Evolutionary conservation across 2,329 filamentous ascomycete species (phyloP).

Genomic region (Sarocladium strictum): DNA sequence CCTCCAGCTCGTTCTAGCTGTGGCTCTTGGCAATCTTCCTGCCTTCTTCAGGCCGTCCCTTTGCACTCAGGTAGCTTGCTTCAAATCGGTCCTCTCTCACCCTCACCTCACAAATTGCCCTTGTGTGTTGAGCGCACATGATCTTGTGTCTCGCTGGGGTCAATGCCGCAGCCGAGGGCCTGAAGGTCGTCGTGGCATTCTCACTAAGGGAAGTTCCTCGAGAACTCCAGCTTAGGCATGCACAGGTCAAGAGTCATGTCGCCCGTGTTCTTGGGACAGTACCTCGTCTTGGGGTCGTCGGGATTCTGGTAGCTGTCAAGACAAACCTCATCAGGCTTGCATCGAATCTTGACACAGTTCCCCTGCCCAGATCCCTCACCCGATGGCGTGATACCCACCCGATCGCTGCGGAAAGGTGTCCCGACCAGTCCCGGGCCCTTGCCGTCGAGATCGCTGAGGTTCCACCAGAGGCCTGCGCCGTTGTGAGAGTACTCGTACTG

Average conservation of each 20-base stretch:
- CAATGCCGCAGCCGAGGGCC: no score
- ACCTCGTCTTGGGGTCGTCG: constrained; percentile 10
- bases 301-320: constrained; percentile 12
- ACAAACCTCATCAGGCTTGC: constrained; percentile 3
- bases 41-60: no score
- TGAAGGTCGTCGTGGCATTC: not conserved
- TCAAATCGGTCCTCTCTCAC: no score
- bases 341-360: constrained; percentile 7
- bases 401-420: constrained; percentile 9
- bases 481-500: constrained; percentile 11
- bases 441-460: constrained; percentile 12
- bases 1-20: no score
- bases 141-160: no score
- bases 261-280: constrained; percentile 10
- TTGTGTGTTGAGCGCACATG: no score
- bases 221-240: constrained; percentile 1
- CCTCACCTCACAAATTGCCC: no score
- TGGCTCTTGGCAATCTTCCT: no score
- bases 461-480: constrained; percentile 9
- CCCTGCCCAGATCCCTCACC: constrained; percentile 8
- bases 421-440: constrained; percentile 11
- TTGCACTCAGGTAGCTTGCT: no score
- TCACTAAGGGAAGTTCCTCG: not conserved
- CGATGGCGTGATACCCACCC: constrained; percentile 8
- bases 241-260: constrained; percentile 11